These are phyloP conservation scores for Mucor saturninus DNA, from an alignment of 371 early-diverging fungal species.

Conservation along the genomic window DNA sequence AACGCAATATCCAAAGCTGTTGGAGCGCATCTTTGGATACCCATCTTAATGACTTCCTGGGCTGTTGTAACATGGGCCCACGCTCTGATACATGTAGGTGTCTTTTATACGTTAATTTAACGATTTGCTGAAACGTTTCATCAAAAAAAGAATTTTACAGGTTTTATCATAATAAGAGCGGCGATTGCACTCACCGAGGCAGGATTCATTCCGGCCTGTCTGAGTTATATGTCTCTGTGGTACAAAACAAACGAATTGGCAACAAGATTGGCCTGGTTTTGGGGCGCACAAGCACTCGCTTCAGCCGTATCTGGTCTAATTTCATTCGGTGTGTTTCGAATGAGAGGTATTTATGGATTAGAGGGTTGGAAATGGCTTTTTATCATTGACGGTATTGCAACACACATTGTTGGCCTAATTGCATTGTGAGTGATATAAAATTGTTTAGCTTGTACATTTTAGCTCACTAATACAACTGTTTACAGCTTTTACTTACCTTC, in stretches of 20 bases:
- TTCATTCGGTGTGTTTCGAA: slow-evolving; percentile 61
- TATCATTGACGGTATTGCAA: slow-evolving; percentile 56
- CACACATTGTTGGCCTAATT: slow-evolving; percentile 49
- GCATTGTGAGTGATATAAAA: slow-evolving; percentile 36
- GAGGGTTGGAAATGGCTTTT: slow-evolving; percentile 68
- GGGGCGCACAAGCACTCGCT: slow-evolving; percentile 62
- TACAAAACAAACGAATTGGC: slow-evolving; percentile 67
- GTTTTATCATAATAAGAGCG: slow-evolving; percentile 36
- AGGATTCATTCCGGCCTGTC: slow-evolving; percentile 67
- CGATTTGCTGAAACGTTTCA: slow-evolving; percentile 3
- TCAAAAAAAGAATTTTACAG: slow-evolving; percentile 26
- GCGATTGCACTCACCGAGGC: slow-evolving; percentile 49
- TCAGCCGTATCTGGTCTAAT: slow-evolving; percentile 65
- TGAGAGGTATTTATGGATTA: slow-evolving; percentile 58
- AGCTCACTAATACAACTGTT: too few relatives aligned
- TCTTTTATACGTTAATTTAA: background rate
- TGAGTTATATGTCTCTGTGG: slow-evolving; percentile 59
- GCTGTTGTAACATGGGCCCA: slow-evolving; percentile 58
- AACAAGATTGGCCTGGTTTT: slow-evolving; percentile 53
- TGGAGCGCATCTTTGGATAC: slow-evolving; percentile 65
- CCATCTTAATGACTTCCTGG: slow-evolving; percentile 67
- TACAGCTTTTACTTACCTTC: slow-evolving; percentile 52
- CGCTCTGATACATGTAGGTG: slow-evolving; percentile 31
- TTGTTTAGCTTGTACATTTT: too few relatives aligned
- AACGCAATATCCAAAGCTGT: slow-evolving; percentile 55